A percentile compares a stretch with the other conserved stretches of the same genome.
phyloP scores from a whole-genome alignment of 306 rosid genomes.

The Carpinus fangiana region DNA sequence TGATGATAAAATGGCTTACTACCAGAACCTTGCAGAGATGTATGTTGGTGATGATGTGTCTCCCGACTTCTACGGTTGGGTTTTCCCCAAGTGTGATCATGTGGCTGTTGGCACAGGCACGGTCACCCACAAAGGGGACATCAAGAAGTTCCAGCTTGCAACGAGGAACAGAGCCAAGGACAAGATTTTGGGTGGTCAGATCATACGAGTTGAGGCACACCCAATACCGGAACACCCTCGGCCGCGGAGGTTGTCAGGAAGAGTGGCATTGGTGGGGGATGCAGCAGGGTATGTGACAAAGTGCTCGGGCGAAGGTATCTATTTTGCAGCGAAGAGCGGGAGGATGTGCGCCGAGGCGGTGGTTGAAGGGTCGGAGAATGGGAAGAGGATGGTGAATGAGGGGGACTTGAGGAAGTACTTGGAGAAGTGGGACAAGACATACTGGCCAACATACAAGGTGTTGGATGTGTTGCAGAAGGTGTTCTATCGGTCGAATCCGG shows the following conservation, averaged over 20 bases:
- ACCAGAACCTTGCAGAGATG: slow-evolving; percentile 94
- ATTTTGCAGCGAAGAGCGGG: slow-evolving; percentile 98
- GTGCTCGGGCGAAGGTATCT: slow-evolving; percentile 97
- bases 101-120: slow-evolving; percentile 99
- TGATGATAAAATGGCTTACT: slow-evolving; percentile 85
- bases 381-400: slow-evolving; percentile 93
- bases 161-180: slow-evolving; percentile 93
- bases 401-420: slow-evolving; percentile 83
- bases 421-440: slow-evolving; percentile 98
- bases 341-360: slow-evolving; percentile 97
- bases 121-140: slow-evolving; percentile 96
- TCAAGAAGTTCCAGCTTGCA: slow-evolving; percentile 96
- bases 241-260: slow-evolving; percentile 67
- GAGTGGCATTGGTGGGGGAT: slow-evolving; percentile 90
- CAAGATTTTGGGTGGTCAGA: slow-evolving; percentile 87
- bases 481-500: slow-evolving; percentile 94
- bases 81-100: slow-evolving; percentile 94
- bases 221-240: slow-evolving; percentile 98
- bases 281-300: slow-evolving; percentile 99
- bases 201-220: slow-evolving; percentile 95
- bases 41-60: slow-evolving; percentile 98
- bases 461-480: slow-evolving; percentile 97
- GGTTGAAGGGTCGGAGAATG: slow-evolving; percentile 83
- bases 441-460: slow-evolving; percentile 98
- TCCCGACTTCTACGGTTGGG: slow-evolving; percentile 97